Evolutionary conservation across 208 protist genomes (phyloP), one percentile per base, ranked within the genome.

Genomic region (Leishmania mexicana): DNA sequence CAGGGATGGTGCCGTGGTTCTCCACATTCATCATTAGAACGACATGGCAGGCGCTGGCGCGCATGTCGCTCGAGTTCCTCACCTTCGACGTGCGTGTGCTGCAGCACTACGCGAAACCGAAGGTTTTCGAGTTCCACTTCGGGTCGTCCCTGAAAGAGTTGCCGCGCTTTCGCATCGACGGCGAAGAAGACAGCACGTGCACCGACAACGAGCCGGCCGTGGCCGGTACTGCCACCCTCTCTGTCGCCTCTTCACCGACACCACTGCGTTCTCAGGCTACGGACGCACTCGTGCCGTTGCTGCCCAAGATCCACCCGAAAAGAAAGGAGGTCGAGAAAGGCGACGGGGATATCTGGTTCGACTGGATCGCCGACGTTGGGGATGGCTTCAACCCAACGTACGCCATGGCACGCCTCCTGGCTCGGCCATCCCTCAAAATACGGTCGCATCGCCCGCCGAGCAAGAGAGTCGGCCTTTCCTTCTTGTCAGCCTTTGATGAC

Each of bases 371-470:
- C 13, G 95, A 97, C 57, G 88, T 96, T 45, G 95, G 95, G 10
- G 95, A 98, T 74, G 95, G 95, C 64, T 98, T 96, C 82, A 96
- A 98, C 83, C 84, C 93, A 24, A 97, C 95, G 47, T 98, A 96
- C 82, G 89, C 92, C 54, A 94, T 98, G 87, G 93, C 95, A 10
- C 92, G 92, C 0, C 76, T 96, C 65, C 67, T 96, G 54, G 93
- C 93, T 10, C 88, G 93, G 70, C 93, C 93, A 0, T 38, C 87
- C 24, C 78, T 97, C 62, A 76, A 83, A 53, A 85, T 96, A 67
- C 92, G 90, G 38, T 83, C 85, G 79, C 91, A 94, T 78, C 94
- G 89, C 49, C 68, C 76, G 19, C 76, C 19, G 15, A 54, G 57
- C 19, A 13, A 35, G 2, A 19, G 40, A 11, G 40, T 21, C 1